Evolutionary conservation across 1,284 basidiomycete genomes (phyloP).

Genomic region (Ganoderma lingzhi): DNA sequence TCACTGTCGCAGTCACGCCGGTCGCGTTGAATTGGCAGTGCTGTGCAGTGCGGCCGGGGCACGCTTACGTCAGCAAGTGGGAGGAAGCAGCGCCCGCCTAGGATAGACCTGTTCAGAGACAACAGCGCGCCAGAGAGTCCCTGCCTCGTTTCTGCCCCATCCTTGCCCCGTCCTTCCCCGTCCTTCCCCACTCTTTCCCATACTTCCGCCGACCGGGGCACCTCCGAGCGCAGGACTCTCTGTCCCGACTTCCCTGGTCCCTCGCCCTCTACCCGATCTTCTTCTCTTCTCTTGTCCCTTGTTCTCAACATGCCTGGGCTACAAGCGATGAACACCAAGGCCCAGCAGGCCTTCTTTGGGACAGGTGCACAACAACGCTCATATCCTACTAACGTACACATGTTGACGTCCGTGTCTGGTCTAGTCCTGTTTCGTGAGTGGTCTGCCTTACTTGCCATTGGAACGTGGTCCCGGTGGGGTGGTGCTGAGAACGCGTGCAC

Average conservation of each 20-base stretch:
- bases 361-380: constrained; percentile 57
- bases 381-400: neutral
- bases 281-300: constrained; percentile 17
- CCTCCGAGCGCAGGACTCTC: constrained; percentile 22
- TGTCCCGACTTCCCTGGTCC: constrained; percentile 18
- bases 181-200: constrained; percentile 5
- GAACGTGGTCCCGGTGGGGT: constrained; percentile 6
- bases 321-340: constrained; percentile 68
- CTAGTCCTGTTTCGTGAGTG: constrained; percentile 43
- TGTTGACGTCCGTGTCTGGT: constrained; percentile 6
- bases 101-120: neutral
- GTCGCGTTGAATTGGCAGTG: neutral
- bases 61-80: neutral
- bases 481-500: constrained; percentile 12
- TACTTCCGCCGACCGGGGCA: constrained; percentile 15
- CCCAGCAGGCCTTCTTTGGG: constrained; percentile 70
- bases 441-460: neutral
- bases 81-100: neutral
- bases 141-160: constrained; percentile 29
- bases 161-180: constrained; percentile 29
- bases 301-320: constrained; percentile 59
- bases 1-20: no score
- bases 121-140: neutral
- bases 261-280: constrained; percentile 7
- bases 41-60: neutral